Conservation (phyloP, 1,139 yeast species). For the Blastobotrys persicus region DNA sequence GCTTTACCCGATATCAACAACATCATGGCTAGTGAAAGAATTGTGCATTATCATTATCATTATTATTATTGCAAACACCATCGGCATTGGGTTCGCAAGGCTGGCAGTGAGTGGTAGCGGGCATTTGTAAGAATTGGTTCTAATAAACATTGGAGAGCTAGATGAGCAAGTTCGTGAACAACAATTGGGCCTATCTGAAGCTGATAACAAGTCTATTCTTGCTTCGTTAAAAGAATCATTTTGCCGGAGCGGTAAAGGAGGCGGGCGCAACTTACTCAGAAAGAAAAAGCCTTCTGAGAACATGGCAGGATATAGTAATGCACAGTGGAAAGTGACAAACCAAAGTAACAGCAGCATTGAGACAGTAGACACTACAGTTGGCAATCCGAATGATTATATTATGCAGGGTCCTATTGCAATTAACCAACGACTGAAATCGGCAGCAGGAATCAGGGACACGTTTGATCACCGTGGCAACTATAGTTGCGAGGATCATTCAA, state of each 20-base stretch:
- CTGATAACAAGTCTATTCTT: background rate
- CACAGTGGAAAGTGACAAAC: background rate
- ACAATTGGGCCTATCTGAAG: background rate
- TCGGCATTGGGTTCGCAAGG: slow-evolving; percentile 10
- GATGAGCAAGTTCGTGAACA: slow-evolving; percentile 6
- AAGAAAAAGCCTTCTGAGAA: background rate
- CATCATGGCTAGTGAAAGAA: slow-evolving; percentile 1
- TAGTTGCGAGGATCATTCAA: background rate
- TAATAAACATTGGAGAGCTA: background rate
- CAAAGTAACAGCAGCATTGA: slow-evolving; percentile 3
- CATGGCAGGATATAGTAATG: background rate
- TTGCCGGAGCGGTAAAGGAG: background rate
- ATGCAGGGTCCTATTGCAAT: slow-evolving; percentile 8
- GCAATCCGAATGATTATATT: background rate
- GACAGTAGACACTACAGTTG: slow-evolving; percentile 1
- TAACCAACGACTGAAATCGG: background rate
- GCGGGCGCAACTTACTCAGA: background rate
- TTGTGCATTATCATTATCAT: slow-evolving; percentile 17
- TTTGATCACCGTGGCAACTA: slow-evolving; percentile 1
- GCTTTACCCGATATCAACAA: no score
- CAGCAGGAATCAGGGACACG: slow-evolving; percentile 2
- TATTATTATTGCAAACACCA: slow-evolving; percentile 15
- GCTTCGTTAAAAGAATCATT: slow-evolving; percentile 3
- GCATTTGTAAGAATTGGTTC: background rate
- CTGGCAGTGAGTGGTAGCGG: background rate